Conservation (phyloP, 352 stramenopile genomes). For the Pythium oligandrum region DNA sequence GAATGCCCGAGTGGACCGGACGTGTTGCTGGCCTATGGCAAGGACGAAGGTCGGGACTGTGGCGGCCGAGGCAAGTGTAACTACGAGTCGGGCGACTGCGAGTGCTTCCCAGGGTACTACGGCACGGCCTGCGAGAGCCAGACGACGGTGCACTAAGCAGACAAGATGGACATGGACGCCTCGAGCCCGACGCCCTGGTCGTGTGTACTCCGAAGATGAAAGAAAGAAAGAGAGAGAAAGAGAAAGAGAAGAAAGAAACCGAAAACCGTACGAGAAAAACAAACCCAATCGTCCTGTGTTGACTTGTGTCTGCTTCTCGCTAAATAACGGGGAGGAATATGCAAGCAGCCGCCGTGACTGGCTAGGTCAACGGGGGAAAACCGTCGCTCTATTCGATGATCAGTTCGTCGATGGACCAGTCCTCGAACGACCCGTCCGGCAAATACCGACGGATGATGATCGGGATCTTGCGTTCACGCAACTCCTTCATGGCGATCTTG, state of each 20-base stretch:
- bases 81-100: slow-evolving; percentile 89
- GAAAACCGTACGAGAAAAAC: too few species aligned
- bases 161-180: too few species aligned
- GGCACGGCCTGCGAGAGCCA: slow-evolving; percentile 88
- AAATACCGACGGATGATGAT: slow-evolving; percentile 99
- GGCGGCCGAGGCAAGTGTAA: slow-evolving; percentile 95
- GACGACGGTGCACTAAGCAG: slow-evolving; percentile 70
- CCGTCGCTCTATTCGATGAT: slow-evolving; percentile 92
- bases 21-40: slow-evolving; percentile 85
- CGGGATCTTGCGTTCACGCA: slow-evolving; percentile 98
- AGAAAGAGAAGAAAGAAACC: background rate
- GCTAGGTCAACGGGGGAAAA: too few species aligned
- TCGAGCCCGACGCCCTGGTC: background rate
- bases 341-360: too few species aligned
- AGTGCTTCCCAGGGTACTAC: slow-evolving; percentile 95
- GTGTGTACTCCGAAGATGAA: background rate
- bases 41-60: slow-evolving; percentile 80
- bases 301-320: background rate
- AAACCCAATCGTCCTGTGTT: background rate
- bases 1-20: slow-evolving; percentile 92
- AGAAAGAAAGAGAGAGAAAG: background rate
- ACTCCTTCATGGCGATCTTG: slow-evolving; percentile 99
- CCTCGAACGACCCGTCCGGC: slow-evolving; percentile 98
- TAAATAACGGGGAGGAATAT: too few species aligned
- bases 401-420: slow-evolving; percentile 99